Evolutionary conservation across 164 flowering plant species (phyloP).

Genomic region (Litsea cubeba): DNA sequence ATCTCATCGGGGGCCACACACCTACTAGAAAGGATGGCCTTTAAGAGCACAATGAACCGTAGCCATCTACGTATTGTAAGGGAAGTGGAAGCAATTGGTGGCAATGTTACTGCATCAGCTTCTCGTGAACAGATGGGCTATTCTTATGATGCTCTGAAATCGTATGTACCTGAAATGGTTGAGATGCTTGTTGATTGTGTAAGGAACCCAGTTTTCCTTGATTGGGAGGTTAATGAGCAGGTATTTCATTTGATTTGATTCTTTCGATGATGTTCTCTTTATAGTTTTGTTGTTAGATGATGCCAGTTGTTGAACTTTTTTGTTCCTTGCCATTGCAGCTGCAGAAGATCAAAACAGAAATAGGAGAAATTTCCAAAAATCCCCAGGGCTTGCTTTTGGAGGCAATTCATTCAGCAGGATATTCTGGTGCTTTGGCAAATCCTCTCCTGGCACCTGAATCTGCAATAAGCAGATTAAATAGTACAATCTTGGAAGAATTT

Average conservation of each 20-base stretch:
- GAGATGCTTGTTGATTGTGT: constrained; percentile 82
- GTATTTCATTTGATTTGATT: constrained; percentile 22
- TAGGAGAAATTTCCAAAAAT: constrained; percentile 59
- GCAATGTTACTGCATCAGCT: constrained; percentile 61
- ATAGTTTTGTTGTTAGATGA: background rate
- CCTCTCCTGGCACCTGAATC: constrained; percentile 80
- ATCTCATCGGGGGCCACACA: constrained; percentile 59
- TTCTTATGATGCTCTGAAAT: constrained; percentile 76
- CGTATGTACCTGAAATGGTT: constrained; percentile 82
- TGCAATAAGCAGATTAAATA: constrained; percentile 45
- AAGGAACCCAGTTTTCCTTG: constrained; percentile 82
- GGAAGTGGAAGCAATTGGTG: constrained; percentile 95
- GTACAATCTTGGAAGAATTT: constrained; percentile 67
- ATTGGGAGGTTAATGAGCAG: constrained; percentile 95
- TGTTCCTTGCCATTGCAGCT: constrained; percentile 42
- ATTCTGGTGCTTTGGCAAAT: constrained; percentile 71
- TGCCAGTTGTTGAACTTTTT: background rate
- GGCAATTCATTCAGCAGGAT: constrained; percentile 87
- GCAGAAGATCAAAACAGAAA: constrained; percentile 61
- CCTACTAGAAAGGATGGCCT: constrained; percentile 86
- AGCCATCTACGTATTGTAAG: constrained; percentile 80
- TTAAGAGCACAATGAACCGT: constrained; percentile 69
- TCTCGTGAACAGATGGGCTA: constrained; percentile 91
- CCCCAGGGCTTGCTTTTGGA: constrained; percentile 83
- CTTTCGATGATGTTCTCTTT: background rate